Evolutionary conservation across 2,329 filamentous ascomycete genomes (phyloP), one percentile per base, ranked within the genome.

Genomic region (Sclerotinia spermophila): DNA sequence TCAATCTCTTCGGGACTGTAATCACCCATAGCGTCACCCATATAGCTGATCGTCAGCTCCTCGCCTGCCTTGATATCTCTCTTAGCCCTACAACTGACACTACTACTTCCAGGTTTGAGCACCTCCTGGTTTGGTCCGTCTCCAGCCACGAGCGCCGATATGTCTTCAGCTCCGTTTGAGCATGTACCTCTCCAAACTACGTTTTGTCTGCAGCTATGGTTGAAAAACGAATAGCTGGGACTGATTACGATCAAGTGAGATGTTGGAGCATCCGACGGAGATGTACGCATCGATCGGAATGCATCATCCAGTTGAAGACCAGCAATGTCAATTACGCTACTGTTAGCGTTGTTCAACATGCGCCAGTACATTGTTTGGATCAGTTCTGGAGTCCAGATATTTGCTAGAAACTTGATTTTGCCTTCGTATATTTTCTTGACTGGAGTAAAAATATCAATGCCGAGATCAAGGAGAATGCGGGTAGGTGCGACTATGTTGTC

Each of bases 201-300:
- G 42, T 78, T 79, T 0, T 74, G 73, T 8, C 72, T 38, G 65
- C 77, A 79, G 15, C 71, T 74, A 62, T 79, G 77, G 27, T 79
- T 79, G 44, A 79, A 73, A 64, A 79, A 78, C 0, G 78, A 61
- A 48, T 78, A 79, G 27, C 75, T 73, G 0, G 74, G 71, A 55
- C 76, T 77, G 6, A 78, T 21, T 8, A 64, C 72, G 0, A 75
- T 55, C 8, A 75, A 40, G 13, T 71, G 62, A 5, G 30, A 33
- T 6, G 8, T n/a, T 53, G 35, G 15, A 19, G n/a, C 21, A n/a
- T 27, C 45, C 45, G 11, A 66, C 10, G 27, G 2, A 33, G 51
- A 17, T 4, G 45, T 40, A 5, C 2, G 27, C 2, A 1, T 30
- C 1, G 17, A 11, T 21, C 58, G 17, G 45, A 13, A 40, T 2